These are phyloP conservation scores for Penicillium sp. DNA, from an alignment of 2,329 filamentous ascomycete species.

Conservation along the genomic window DNA sequence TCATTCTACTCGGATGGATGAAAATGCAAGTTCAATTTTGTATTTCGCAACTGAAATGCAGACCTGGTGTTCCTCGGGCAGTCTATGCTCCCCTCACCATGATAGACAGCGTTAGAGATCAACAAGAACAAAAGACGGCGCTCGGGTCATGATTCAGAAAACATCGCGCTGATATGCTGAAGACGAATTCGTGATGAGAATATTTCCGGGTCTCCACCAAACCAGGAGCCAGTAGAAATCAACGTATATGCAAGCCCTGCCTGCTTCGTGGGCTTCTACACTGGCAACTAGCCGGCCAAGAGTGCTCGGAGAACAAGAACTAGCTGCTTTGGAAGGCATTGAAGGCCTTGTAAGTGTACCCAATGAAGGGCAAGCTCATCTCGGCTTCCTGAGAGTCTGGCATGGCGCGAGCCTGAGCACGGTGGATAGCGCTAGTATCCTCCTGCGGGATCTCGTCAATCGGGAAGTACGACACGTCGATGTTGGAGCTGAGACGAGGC, in stretches of 20 bases:
- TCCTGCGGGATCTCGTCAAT: constrained; percentile 98
- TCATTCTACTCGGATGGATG: not conserved
- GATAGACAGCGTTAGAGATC: constrained; percentile 20
- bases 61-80: constrained; percentile 2
- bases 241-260: constrained; percentile 33
- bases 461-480: constrained; percentile 97
- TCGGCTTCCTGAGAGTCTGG: constrained; percentile 78
- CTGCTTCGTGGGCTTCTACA: constrained; percentile 19
- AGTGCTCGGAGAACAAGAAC: constrained; percentile 18
- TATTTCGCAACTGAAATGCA: constrained; percentile 15
- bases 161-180: constrained; percentile 35
- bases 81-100: not conserved
- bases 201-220: constrained; percentile 20
- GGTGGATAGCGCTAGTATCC: constrained; percentile 81
- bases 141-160: constrained; percentile 24
- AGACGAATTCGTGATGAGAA: constrained; percentile 26
- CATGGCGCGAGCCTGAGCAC: constrained; percentile 72
- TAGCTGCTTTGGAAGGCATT: constrained; percentile 55
- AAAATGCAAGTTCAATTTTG: constrained; percentile 4
- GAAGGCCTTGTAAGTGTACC: constrained; percentile 98
- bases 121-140: constrained; percentile 23
- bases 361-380: constrained; percentile 93
- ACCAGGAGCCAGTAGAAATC: constrained; percentile 17
- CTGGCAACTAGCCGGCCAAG: constrained; percentile 4
- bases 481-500: constrained; percentile 84